These are phyloP conservation scores for Ramularia endophylla DNA, from an alignment of 2,329 filamentous ascomycete species.

Conservation along the genomic window DNA sequence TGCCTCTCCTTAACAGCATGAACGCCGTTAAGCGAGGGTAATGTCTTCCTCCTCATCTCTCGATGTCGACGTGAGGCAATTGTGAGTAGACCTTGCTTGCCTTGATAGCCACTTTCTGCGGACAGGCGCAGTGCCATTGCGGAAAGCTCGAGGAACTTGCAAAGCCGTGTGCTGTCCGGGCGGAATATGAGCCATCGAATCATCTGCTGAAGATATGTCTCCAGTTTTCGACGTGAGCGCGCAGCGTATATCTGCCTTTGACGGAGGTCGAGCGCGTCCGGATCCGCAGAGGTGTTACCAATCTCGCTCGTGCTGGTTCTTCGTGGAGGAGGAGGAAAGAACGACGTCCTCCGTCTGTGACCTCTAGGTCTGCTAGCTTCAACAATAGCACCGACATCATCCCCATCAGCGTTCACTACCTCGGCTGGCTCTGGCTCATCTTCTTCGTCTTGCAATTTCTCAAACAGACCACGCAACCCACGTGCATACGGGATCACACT, in stretches of 20 bases:
- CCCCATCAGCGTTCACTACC: slow-evolving; percentile 3
- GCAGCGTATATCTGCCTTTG: slow-evolving; percentile 61
- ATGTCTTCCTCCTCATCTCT: slow-evolving; percentile 22
- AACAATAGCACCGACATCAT: slow-evolving; percentile 22
- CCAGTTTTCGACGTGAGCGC: slow-evolving; percentile 75
- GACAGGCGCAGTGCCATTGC: slow-evolving; percentile 89
- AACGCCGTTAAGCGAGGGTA: slow-evolving; percentile 40
- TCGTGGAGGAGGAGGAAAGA: slow-evolving; percentile 52
- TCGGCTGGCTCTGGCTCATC: slow-evolving; percentile 43
- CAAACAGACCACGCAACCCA: slow-evolving; percentile 52
- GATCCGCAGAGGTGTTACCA: slow-evolving; percentile 35
- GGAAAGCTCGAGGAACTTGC: slow-evolving; percentile 92
- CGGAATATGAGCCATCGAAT: slow-evolving; percentile 96
- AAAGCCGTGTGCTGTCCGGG: slow-evolving; percentile 89
- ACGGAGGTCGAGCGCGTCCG: slow-evolving; percentile 22
- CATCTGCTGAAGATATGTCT: slow-evolving; percentile 87
- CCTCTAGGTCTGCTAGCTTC: slow-evolving; percentile 33
- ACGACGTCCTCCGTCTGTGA: slow-evolving; percentile 46
- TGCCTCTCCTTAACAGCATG: slow-evolving; percentile 74
- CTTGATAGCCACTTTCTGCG: slow-evolving; percentile 93
- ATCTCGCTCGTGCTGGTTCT: slow-evolving; percentile 47
- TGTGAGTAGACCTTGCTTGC: slow-evolving; percentile 90
- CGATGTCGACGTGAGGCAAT: slow-evolving; percentile 76
- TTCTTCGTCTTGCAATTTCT: slow-evolving; percentile 71
- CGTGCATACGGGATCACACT: slow-evolving; percentile 86